Evolutionary conservation across 257 asterid genomes (phyloP), one percentile per base, ranked within the genome.

Genomic region (Solanum pimpinellifolium): DNA sequence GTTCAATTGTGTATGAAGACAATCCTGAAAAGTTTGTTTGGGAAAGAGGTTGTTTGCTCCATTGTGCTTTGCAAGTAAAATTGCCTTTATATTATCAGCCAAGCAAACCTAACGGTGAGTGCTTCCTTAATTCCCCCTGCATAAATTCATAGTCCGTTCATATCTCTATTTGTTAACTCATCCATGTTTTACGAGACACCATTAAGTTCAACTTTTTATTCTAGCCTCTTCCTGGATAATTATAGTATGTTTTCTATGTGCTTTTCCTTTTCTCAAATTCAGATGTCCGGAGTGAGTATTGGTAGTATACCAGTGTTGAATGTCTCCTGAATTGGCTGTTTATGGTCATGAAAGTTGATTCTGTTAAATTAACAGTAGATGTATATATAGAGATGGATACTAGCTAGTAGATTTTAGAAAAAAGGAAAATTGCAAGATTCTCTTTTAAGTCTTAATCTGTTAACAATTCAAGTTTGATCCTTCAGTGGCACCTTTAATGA

Each of bases 21-120:
- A 93, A 92, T 90, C 94, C 99, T 3, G 96, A 91, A 92, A 95
- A 93, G 91, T 92, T 85, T 89, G 83, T 97, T 44, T 94, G 97
- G 98, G 92, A 90, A 87, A 94, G 88, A 88, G 96, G 96, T 56
- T 94, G 97, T 87, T 44, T 97, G 86, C 90, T 93, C 70, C 92
- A 90, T 31, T 97, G 98, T 35, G 94, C 93, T 89, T 93, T 97
- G 89, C 91, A 95, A 6, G 86, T 97, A 68, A 97, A 88, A 85
- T 87, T 95, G 91, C 98, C 99, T 65, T 81, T 97, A 44, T 97
- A 93, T 89, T 97, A 90, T 91, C 89, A 94, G 15, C 85, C 86
- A 11, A 90, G 91, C 68, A 87, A 89, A 72, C 90, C 93, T 31
- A 88, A 89, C 90, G 98, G 99, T 96, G 87, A 90, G 86, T 81